These are phyloP conservation scores for Nothophaeocryptopus gaeumannii DNA, from an alignment of 2,329 filamentous ascomycete genomes.

Conservation along the genomic window DNA sequence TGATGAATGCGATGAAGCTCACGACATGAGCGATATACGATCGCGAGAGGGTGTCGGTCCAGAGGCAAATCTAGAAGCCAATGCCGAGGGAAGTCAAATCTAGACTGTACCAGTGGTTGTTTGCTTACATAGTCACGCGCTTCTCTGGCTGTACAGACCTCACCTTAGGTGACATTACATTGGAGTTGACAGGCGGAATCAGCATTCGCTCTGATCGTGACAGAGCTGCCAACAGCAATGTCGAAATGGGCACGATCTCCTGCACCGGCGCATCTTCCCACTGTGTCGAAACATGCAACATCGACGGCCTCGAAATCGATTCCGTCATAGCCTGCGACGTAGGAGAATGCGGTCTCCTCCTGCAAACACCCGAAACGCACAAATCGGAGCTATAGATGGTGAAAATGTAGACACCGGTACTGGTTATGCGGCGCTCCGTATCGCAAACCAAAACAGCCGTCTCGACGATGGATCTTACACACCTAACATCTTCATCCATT, in stretches of 20 bases:
- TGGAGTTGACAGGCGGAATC: conserved; percentile 55
- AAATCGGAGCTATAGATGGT: conserved; percentile 55
- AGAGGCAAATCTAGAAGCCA: no score
- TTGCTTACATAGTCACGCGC: conserved; percentile 26
- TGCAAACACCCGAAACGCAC: conserved; percentile 52
- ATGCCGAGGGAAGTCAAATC: no score
- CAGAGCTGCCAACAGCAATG: conserved; percentile 51
- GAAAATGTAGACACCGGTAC: conserved; percentile 53
- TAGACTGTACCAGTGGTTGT: no score
- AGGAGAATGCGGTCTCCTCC: conserved; percentile 56
- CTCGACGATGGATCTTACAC: conserved; percentile 49
- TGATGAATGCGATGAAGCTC: no score
- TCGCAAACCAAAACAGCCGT: conserved; percentile 57
- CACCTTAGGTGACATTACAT: conserved; percentile 51
- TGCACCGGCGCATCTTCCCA: conserved; percentile 56
- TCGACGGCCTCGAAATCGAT: conserved; percentile 53
- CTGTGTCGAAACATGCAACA: conserved; percentile 60
- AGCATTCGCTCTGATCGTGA: conserved; percentile 60
- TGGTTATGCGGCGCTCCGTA: conserved; percentile 57
- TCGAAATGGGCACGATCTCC: conserved; percentile 52
- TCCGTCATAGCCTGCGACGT: conserved; percentile 54
- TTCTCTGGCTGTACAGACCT: conserved; percentile 54
- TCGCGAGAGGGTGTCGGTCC: no score
- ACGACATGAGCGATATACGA: no score
- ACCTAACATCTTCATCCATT: conserved; percentile 54